These are phyloP conservation scores for Acanthamoeba royreba DNA, from an alignment of 208 protist species.

Conservation along the genomic window DNA sequence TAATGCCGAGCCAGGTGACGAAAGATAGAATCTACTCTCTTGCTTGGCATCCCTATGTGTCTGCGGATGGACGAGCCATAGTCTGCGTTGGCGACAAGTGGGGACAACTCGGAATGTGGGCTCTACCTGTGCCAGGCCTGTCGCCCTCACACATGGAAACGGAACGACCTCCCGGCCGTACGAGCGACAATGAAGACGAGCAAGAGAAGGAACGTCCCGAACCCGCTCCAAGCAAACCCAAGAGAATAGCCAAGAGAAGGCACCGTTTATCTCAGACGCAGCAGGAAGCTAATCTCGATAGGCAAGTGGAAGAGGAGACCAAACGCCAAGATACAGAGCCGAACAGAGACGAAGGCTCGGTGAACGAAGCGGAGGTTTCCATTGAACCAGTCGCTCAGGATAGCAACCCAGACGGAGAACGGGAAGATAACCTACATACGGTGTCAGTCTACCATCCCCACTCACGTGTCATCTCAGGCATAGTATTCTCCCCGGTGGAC, in stretches of 20 bases:
- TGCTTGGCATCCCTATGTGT: neutral
- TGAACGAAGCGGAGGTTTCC: too few species aligned
- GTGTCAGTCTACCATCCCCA: neutral
- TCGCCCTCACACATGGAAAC: neutral
- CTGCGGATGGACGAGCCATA: neutral
- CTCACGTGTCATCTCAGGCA: neutral
- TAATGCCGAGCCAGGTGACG: too few species aligned
- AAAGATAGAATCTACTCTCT: neutral
- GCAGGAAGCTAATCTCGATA: neutral
- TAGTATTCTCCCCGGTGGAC: neutral
- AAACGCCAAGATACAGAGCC: too few species aligned
- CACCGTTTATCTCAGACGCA: neutral
- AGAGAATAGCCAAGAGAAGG: neutral
- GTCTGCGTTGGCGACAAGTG: neutral
- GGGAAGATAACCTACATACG: neutral
- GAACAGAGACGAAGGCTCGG: too few species aligned
- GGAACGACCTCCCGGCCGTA: too few species aligned
- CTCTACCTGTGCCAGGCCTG: neutral
- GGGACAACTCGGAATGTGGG: neutral
- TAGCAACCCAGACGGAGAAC: neutral
- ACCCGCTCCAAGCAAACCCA: too few species aligned
- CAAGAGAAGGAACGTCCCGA: too few species aligned
- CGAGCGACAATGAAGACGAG: neutral
- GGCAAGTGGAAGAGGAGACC: too few species aligned
- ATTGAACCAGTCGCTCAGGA: neutral